Evolutionary conservation across 208 protist species (phyloP).

Genomic region (Trypanosoma scelopori): DNA sequence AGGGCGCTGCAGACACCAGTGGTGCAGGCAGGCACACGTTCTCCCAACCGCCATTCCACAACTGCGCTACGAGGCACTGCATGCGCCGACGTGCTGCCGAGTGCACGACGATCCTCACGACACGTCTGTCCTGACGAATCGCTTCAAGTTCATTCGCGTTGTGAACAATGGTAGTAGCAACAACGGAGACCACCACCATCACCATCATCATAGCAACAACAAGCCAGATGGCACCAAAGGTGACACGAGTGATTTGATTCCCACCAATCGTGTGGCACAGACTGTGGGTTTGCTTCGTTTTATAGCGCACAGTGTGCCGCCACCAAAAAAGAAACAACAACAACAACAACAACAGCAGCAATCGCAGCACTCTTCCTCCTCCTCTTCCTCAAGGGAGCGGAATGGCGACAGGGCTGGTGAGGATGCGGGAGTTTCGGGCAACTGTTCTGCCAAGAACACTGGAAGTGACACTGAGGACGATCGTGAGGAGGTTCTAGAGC

Average conservation of each 20-base stretch:
- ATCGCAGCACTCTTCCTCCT: no score
- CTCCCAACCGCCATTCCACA: constrained; percentile 65
- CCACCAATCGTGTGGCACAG: constrained; percentile 67
- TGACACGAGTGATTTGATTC: constrained; percentile 48
- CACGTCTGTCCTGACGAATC: constrained; percentile 56
- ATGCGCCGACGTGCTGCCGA: constrained; percentile 84
- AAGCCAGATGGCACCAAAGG: background rate
- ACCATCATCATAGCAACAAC: background rate
- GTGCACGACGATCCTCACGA: constrained; percentile 83
- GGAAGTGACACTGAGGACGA: constrained; percentile 12
- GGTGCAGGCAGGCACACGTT: constrained; percentile 89
- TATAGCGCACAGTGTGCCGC: constrained; percentile 67
- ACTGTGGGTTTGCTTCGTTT: constrained; percentile 84
- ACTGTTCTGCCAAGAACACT: constrained; percentile 7
- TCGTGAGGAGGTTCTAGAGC: constrained; percentile 49
- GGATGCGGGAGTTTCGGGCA: background rate
- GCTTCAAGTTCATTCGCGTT: constrained; percentile 72
- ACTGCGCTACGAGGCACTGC: constrained; percentile 80
- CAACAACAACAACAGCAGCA: background rate
- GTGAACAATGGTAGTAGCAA: constrained; percentile 56
- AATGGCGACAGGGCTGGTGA: background rate
- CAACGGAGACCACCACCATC: background rate
- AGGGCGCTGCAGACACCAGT: constrained; percentile 83
- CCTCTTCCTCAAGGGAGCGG: background rate
- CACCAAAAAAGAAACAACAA: constrained; percentile 25